phyloP scores from a whole-genome alignment of 2,329 filamentous ascomycete genomes.

The Emergomyces africanus region DNA sequence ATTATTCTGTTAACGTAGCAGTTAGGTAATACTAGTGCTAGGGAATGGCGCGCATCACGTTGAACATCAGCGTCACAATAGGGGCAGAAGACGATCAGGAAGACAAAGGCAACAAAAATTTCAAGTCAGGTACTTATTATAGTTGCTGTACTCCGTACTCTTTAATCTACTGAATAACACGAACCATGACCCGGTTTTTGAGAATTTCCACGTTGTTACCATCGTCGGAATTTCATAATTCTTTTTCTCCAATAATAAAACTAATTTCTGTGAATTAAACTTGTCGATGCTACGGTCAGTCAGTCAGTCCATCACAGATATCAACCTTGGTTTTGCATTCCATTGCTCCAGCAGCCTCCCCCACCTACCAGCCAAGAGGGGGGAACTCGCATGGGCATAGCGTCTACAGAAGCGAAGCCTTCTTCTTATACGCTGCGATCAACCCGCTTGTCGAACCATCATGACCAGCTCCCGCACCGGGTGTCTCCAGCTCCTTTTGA shows the following conservation, averaged over 20 bases:
- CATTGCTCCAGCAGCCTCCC: no score
- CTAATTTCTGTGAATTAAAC: neutral
- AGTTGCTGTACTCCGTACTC: neutral
- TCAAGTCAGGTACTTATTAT: neutral
- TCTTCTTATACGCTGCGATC: slow-evolving; percentile 85
- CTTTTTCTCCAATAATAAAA: neutral
- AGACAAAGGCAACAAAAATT: neutral
- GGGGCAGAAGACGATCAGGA: neutral
- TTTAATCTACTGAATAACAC: neutral
- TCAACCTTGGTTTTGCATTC: no score
- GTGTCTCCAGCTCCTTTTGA: slow-evolving; percentile 65
- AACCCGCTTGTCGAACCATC: slow-evolving; percentile 81
- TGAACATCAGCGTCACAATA: no score
- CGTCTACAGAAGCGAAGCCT: slow-evolving; percentile 27
- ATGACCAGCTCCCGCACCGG: slow-evolving; percentile 61
- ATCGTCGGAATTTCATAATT: neutral
- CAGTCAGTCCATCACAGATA: neutral
- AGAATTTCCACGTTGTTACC: neutral
- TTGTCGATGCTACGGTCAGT: neutral
- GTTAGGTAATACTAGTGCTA: no score
- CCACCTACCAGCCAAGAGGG: no score
- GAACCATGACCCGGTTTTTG: neutral
- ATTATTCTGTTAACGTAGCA: neutral
- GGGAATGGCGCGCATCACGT: neutral
- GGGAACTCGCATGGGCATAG: no score